These are phyloP conservation scores for sorghum (Sorghum bicolor) DNA, from an alignment of 176 grass and related monocot species.

Conservation along the genomic window DNA sequence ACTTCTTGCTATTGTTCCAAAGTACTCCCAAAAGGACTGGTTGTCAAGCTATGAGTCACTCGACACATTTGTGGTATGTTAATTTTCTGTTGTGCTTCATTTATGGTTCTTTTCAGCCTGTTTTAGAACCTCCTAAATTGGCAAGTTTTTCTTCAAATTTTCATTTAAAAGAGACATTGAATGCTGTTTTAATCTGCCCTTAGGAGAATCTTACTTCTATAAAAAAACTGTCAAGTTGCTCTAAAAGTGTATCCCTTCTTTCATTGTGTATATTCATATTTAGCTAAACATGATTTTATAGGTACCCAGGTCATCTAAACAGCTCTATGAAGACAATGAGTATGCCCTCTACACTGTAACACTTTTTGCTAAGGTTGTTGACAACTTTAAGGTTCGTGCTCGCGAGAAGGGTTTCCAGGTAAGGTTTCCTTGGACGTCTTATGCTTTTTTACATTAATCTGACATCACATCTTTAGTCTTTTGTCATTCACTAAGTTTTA, in stretches of 20 bases:
- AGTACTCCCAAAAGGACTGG: constrained; percentile 98
- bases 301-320: constrained; percentile 88
- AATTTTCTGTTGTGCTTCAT: not conserved
- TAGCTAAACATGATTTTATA: constrained; percentile 38
- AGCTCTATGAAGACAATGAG: constrained; percentile 81
- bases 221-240: not conserved
- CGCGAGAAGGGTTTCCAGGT: constrained; percentile 94
- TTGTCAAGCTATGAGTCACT: constrained; percentile 83
- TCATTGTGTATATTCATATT: not conserved
- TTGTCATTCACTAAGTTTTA: not conserved
- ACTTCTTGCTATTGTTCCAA: constrained; percentile 88
- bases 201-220: not conserved
- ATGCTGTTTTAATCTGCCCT: constrained; percentile 1
- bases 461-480: not conserved
- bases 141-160: not conserved
- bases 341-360: constrained; percentile 94
- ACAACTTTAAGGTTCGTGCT: constrained; percentile 81
- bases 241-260: not conserved
- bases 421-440: not conserved
- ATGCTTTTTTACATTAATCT: not conserved
- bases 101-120: not conserved
- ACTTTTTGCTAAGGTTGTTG: constrained; percentile 81
- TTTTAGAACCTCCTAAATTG: not conserved
- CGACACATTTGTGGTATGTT: constrained; percentile 70
- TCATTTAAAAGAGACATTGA: not conserved